Conservation (phyloP, 1,139 yeast genomes). For the Kazachstania sp. region DNA sequence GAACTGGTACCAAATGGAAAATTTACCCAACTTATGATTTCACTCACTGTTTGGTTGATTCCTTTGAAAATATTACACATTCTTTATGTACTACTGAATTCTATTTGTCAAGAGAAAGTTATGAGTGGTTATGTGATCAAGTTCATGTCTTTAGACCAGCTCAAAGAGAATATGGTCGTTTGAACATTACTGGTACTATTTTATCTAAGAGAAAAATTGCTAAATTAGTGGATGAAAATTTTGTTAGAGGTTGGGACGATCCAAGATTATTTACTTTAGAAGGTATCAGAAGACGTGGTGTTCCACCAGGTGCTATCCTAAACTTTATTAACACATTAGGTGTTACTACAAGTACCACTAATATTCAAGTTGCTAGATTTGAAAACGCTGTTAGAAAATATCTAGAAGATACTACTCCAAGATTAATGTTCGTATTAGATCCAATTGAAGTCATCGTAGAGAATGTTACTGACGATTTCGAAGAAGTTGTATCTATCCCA, state of each 20-base stretch:
- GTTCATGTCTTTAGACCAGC: slow-evolving; percentile 95
- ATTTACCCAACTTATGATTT: slow-evolving; percentile 98
- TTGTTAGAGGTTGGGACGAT: slow-evolving; percentile 97
- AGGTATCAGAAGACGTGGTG: slow-evolving; percentile 93
- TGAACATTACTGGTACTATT: slow-evolving; percentile 89
- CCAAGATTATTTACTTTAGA: slow-evolving; percentile 93
- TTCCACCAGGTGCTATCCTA: slow-evolving; percentile 98
- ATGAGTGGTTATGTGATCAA: slow-evolving; percentile 97
- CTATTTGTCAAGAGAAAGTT: slow-evolving; percentile 82
- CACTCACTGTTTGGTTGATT: slow-evolving; percentile 98
- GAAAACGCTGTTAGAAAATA: slow-evolving; percentile 83
- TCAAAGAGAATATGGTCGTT: slow-evolving; percentile 95
- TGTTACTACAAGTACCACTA: slow-evolving; percentile 87
- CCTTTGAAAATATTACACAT: slow-evolving; percentile 90
- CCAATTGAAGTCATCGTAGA: slow-evolving; percentile 81
- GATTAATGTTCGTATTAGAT: slow-evolving; percentile 86
- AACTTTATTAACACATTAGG: slow-evolving; percentile 92
- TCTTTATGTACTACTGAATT: slow-evolving; percentile 95
- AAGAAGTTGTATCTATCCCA: slow-evolving; percentile 67
- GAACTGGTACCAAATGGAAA: slow-evolving; percentile 96
- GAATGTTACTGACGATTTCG: slow-evolving; percentile 67
- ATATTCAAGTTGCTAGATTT: slow-evolving; percentile 82
- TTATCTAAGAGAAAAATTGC: slow-evolving; percentile 94
- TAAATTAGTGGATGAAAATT: slow-evolving; percentile 69
- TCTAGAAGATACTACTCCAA: slow-evolving; percentile 85